Evolutionary conservation across 805 yeast genomes (phyloP).

Genomic region (Barnettozyma salicaria): DNA sequence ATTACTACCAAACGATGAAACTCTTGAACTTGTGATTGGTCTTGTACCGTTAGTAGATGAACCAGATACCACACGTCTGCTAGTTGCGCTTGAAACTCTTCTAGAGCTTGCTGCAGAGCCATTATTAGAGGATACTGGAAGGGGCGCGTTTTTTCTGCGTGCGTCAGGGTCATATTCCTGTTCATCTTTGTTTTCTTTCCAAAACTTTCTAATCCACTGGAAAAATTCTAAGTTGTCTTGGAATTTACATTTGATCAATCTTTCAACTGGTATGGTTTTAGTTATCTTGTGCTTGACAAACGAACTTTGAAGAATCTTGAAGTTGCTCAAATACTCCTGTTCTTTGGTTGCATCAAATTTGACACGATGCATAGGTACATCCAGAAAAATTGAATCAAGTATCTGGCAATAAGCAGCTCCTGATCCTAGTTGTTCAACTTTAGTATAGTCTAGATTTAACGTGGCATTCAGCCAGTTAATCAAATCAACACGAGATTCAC

Average conservation of each 20-base stretch:
- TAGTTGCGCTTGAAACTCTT: too few relatives aligned
- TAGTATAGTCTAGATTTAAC: constrained; percentile 56
- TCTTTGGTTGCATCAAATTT: constrained; percentile 65
- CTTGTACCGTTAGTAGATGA: constrained; percentile 2
- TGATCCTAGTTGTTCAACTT: constrained; percentile 89
- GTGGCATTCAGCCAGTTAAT: constrained; percentile 79
- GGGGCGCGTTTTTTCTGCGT: constrained; percentile 38
- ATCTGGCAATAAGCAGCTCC: constrained; percentile 96
- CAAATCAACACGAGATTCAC: constrained; percentile 76
- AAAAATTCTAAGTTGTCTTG: constrained; percentile 92
- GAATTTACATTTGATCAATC: constrained; percentile 75
- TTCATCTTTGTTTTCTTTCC: constrained; percentile 72
- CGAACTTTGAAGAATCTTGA: constrained; percentile 79
- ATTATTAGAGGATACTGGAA: too few relatives aligned
- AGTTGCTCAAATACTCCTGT: constrained; percentile 73
- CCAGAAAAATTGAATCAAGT: constrained; percentile 77
- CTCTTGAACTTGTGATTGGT: constrained; percentile 8
- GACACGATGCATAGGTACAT: constrained; percentile 75
- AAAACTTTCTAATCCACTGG: constrained; percentile 83
- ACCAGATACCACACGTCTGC: constrained; percentile 8
- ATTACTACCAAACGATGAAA: constrained; percentile 2
- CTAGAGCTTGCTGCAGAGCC: too few relatives aligned
- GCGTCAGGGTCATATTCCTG: constrained; percentile 63
- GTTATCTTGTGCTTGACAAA: constrained; percentile 66
- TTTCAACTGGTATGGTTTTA: constrained; percentile 74